Conservation (phyloP, 192 early-diverging fungal genomes). For the Geranomyces michiganensis region DNA sequence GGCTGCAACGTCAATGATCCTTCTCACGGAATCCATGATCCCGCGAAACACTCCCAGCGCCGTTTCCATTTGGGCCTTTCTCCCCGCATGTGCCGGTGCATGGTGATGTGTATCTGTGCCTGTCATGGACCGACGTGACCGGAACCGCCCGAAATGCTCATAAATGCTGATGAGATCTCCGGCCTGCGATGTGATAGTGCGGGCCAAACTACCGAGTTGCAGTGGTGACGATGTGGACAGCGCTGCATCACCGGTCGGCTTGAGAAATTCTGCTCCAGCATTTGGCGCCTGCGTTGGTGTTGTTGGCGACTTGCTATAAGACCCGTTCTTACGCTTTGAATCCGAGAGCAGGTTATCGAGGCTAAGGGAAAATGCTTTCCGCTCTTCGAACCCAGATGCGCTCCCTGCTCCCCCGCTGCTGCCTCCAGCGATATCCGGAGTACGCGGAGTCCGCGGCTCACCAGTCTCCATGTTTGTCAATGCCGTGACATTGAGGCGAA, state of each 20-base stretch:
- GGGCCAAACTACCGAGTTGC: constrained; percentile 8
- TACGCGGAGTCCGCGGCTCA: constrained; percentile 3
- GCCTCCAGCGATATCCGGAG: background rate
- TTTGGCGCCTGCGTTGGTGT: background rate
- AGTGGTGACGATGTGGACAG: background rate
- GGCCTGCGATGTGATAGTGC: constrained; percentile 14
- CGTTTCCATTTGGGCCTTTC: constrained; percentile 18
- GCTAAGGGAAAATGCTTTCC: background rate
- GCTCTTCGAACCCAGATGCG: background rate
- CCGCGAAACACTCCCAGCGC: constrained; percentile 26
- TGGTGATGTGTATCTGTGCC: background rate
- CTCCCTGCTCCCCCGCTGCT: background rate
- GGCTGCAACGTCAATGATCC: constrained; percentile 19
- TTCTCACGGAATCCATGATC: constrained; percentile 25
- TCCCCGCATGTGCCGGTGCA: background rate
- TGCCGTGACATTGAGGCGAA: constrained; percentile 18
- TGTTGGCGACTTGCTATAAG: background rate
- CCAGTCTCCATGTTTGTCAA: constrained; percentile 17
- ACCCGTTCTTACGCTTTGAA: background rate
- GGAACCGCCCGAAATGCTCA: constrained; percentile 18
- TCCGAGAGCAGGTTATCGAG: background rate
- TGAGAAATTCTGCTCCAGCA: no score
- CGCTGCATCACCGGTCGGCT: background rate
- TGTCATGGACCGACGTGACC: constrained; percentile 1
- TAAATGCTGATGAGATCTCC: constrained; percentile 23